Evolutionary conservation across 768 basidiomycete genomes (phyloP).

Genomic region (Boletus tylopilopsis): DNA sequence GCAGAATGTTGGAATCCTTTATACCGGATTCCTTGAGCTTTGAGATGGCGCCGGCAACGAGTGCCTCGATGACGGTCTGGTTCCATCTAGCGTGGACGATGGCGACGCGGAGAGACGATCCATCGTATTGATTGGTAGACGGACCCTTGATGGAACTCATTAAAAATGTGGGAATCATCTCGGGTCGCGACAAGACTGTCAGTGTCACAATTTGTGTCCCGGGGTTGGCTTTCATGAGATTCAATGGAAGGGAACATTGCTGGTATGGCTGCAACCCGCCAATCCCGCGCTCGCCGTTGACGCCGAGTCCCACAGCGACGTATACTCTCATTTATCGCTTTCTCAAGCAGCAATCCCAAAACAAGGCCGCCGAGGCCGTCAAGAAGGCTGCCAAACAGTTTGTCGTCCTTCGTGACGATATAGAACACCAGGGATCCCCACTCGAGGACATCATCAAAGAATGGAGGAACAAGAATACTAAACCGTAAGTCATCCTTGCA

Average conservation of each 20-base stretch:
- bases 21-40: slow-evolving; percentile 87
- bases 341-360: slow-evolving; percentile 59
- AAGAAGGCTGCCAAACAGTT: slow-evolving; percentile 68
- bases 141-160: slow-evolving; percentile 71
- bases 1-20: slow-evolving; percentile 82
- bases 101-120: slow-evolving; percentile 76
- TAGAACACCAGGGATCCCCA: slow-evolving; percentile 44
- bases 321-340: slow-evolving; percentile 78
- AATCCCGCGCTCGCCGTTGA: slow-evolving; percentile 10
- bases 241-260: slow-evolving; percentile 52
- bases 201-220: no score
- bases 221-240: no score
- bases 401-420: slow-evolving; percentile 56
- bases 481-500: slow-evolving; percentile 21
- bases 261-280: slow-evolving; percentile 35
- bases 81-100: slow-evolving; percentile 99
- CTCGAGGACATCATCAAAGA: slow-evolving; percentile 63
- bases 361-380: slow-evolving; percentile 68
- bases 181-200: no score
- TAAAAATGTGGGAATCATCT: slow-evolving; percentile 20
- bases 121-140: slow-evolving; percentile 65
- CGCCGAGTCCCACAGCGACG: slow-evolving; percentile 43
- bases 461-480: slow-evolving; percentile 49
- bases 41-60: slow-evolving; percentile 72
- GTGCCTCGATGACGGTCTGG: slow-evolving; percentile 76